A percentile compares a stretch with the other conserved stretches of the same genome.
Evolutionary conservation across 192 early-diverging fungal genomes (phyloP).

Genomic region (Gonapodya prolifera): DNA sequence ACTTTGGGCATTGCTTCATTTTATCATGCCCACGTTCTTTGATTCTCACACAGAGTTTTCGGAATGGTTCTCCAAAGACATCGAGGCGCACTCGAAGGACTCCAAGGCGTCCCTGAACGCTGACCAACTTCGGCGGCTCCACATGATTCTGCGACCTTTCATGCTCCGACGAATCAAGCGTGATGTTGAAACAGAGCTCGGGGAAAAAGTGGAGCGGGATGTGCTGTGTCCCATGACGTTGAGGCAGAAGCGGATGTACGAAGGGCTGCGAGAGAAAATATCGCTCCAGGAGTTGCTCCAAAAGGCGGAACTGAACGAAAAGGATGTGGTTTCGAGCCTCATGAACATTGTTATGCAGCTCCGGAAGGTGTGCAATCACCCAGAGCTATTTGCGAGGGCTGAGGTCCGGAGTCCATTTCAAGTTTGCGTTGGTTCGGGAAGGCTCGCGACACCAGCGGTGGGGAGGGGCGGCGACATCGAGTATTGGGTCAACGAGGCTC

Average conservation of each 20-base stretch:
- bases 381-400: slow-evolving; percentile 75
- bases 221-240: slow-evolving; percentile 66
- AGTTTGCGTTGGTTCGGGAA: no score
- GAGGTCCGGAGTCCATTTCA: slow-evolving; percentile 60
- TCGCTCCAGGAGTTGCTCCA: slow-evolving; percentile 63
- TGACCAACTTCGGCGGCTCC: slow-evolving; percentile 69
- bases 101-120: slow-evolving; percentile 67
- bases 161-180: slow-evolving; percentile 84
- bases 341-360: slow-evolving; percentile 95
- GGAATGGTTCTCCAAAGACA: slow-evolving; percentile 90
- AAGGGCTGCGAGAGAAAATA: slow-evolving; percentile 62
- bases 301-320: slow-evolving; percentile 47
- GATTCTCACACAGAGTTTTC: slow-evolving; percentile 88
- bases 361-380: slow-evolving; percentile 82
- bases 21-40: slow-evolving; percentile 90
- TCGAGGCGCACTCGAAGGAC: slow-evolving; percentile 73
- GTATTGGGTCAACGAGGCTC: neutral
- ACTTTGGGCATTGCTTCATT: slow-evolving; percentile 84
- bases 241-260: slow-evolving; percentile 58
- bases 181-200: slow-evolving; percentile 80
- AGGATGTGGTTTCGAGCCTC: slow-evolving; percentile 63
- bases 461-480: neutral
- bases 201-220: slow-evolving; percentile 80
- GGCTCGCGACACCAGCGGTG: slow-evolving; percentile 40
- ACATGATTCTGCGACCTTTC: slow-evolving; percentile 91